These are phyloP conservation scores for Plicaturopsis crispa DNA, from an alignment of 768 basidiomycete genomes.

Conservation along the genomic window DNA sequence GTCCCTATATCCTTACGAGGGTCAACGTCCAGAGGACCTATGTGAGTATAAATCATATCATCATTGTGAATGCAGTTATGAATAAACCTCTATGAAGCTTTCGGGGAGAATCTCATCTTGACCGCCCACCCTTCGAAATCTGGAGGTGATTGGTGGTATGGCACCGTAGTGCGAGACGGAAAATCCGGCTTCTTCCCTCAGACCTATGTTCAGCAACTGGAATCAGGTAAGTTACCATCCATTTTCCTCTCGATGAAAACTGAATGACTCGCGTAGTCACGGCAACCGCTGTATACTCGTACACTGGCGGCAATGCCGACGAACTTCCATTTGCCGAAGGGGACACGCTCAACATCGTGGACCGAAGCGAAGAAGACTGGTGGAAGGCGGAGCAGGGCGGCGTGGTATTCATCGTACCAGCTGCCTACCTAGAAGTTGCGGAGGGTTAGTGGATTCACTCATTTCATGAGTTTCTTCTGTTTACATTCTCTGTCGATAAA, in stretches of 20 bases:
- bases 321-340: slow-evolving; percentile 86
- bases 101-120: slow-evolving; percentile 73
- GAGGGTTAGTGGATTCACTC: slow-evolving; percentile 77
- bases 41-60: slow-evolving; percentile 60
- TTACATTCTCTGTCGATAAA: slow-evolving; percentile 45
- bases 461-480: slow-evolving; percentile 16
- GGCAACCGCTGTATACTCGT: slow-evolving; percentile 79
- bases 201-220: slow-evolving; percentile 73
- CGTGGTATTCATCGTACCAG: slow-evolving; percentile 84
- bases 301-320: slow-evolving; percentile 61
- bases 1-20: slow-evolving; percentile 79
- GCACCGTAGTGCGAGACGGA: slow-evolving; percentile 54
- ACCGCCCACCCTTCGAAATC: slow-evolving; percentile 81
- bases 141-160: slow-evolving; percentile 92
- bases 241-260: not conserved
- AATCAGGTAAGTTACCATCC: slow-evolving; percentile 43
- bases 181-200: slow-evolving; percentile 86
- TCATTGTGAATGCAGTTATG: not conserved
- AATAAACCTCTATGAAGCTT: slow-evolving; percentile 39
- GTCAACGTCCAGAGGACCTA: slow-evolving; percentile 83
- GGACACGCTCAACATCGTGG: slow-evolving; percentile 71
- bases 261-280: slow-evolving; percentile 31
- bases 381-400: slow-evolving; percentile 93
- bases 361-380: slow-evolving; percentile 83
- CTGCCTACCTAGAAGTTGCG: slow-evolving; percentile 78